Base-by-base conservation (phyloP, 169 alveolate species). In the Plasmodium chabaudi region DNA sequence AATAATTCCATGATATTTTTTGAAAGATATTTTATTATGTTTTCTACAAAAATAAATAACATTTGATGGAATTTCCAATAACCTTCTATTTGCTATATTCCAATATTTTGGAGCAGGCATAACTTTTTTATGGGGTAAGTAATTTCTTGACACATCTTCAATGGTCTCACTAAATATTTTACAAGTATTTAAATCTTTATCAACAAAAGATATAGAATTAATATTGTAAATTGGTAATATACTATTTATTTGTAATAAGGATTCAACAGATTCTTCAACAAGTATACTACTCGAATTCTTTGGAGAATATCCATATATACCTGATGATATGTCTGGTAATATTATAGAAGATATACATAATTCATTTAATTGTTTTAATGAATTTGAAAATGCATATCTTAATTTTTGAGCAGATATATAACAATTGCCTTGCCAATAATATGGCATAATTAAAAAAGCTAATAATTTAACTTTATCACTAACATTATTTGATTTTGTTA, bases 1-100 rank as follows among this genome's bases (percentile, higher is more conserved):
- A 39, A 86, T 86, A 44, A 86, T 86, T n/a, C 91, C 91, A 86
- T 86, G 91, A 70, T 86, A 86, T 71, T 86, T 86, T 86, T 53
- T 86, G 49, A 86, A 86, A 46, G 91, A 86, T 21, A 86, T 86
- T 86, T 86, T 86, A 53, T 44, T 86, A 13, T 68, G 86, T 55
- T 17, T 86, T 51, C 64, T 69, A 70, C 91, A 86, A 86, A 69
- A 86, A 42, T 86, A 51, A 15, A 86, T 34, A 9, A 86, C 91
- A 70, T 86, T 86, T 19, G 87, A 68, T 21, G 91, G 91, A 44
- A 86, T 86, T 39, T 86, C 91, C 44, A 86, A 23, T 9, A 86
- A 21, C 12, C 87, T 69, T 55, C 91, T 68, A 53, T 86, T 86
- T 9, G 71, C 87, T 2, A 44, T 63, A 65, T 86, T 86, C 91